Evolutionary conservation across 352 stramenopile genomes (phyloP), one percentile per base, ranked within the genome.

Genomic region (Phytophthora megakarya): DNA sequence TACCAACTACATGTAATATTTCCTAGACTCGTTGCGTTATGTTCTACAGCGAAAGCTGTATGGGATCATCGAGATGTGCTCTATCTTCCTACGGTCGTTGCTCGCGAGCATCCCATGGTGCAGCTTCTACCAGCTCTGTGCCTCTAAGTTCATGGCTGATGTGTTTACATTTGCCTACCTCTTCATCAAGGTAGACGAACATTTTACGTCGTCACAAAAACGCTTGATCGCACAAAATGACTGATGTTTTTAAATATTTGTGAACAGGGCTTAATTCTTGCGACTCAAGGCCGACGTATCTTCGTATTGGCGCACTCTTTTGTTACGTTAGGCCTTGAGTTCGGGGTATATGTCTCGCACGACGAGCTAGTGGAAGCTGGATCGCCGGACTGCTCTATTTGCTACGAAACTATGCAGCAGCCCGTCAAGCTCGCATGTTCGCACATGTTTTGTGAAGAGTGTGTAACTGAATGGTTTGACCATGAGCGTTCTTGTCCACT

Each of bases 391-490:
- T 94, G 85, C 60, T 90, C 83, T 12, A 94, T 94, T 42, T 94
- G 85, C 70, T 94, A 94, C 54, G 85, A 94, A 32, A 26, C 67
- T 2, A 91, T 94, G 85, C 69, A 80, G 6, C 61, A 65, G 22
- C 85, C 85, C 9, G 85, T 94, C 25, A 88, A 92, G 48, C 78
- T 94, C 19, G 70, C 69, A 47, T 94, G 85, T 43, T 75, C 81
- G 37, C 85, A 94, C 66, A 84, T 94, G 75, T 94, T 94, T 57
- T 94, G 85, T 54, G 85, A 94, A 65, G 85, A 92, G 37, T 94
- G 85, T 54, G 83, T 94, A 42, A 84, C 76, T 22, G 85, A 94
- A 45, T 94, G 85, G 85, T 89, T 94, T 55, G 82, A 94, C 33
- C 83, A 87, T 50, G 85, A 94, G 63, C 81, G 82, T n/a, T 90